Conservation (phyloP, 23 red algal species). For the Agarophyton chilense region DNA sequence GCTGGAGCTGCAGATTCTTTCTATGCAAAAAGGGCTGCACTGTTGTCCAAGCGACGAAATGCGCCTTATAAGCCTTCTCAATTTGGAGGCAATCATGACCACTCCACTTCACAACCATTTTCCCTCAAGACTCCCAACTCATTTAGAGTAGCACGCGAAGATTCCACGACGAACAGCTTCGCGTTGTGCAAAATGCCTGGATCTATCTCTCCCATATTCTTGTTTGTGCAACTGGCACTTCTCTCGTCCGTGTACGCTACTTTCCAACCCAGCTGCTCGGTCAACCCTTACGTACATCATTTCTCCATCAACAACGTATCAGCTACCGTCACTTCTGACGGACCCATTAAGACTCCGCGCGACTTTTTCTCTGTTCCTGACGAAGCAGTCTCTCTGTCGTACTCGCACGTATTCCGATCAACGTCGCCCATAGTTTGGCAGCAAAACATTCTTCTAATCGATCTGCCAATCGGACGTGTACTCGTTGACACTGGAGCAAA, state of each 20-base stretch:
- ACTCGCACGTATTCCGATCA: background rate
- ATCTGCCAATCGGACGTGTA: slow-evolving; percentile 14
- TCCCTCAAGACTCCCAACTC: too few species aligned
- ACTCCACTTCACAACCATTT: too few species aligned
- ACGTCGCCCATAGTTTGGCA: slow-evolving; percentile 9
- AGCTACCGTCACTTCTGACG: slow-evolving; percentile 28
- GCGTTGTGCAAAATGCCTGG: background rate
- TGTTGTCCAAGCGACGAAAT: too few species aligned
- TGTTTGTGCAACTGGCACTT: background rate
- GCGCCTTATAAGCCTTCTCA: too few species aligned
- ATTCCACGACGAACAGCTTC: too few species aligned
- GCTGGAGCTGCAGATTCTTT: too few species aligned
- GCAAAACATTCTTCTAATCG: slow-evolving; percentile 35
- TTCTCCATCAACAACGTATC: slow-evolving; percentile 25
- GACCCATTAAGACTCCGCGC: background rate
- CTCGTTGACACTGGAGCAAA: slow-evolving; percentile 26
- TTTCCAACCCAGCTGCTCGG: background rate
- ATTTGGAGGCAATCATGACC: too few species aligned
- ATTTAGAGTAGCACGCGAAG: too few species aligned
- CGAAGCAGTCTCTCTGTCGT: background rate
- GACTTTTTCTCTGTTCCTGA: slow-evolving; percentile 31
- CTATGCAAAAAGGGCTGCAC: too few species aligned
- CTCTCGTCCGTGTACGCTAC: background rate
- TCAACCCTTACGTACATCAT: slow-evolving; percentile 17
- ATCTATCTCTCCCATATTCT: too few species aligned